Base-by-base conservation (phyloP, 1,284 basidiomycete species). In the Salmacisia buchloeana region DNA sequence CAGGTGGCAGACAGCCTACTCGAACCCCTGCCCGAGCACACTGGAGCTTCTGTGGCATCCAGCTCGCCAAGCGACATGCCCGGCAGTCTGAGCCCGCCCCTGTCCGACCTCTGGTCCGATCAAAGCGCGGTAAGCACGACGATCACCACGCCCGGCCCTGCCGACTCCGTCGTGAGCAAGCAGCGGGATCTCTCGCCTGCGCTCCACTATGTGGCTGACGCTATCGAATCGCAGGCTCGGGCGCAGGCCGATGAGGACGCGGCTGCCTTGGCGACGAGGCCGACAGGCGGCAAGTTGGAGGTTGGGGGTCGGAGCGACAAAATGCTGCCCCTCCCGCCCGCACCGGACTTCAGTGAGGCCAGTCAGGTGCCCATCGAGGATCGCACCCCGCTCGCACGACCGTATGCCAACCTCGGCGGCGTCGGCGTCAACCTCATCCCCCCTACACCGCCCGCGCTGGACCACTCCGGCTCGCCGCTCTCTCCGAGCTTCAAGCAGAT, bases 391-490 rank as follows among this genome's bases (percentile, higher is more conserved):
- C 61, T 52, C 1, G 69, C 63, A 46, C 67, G 69, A 39, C 38
- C 62, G 2, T 46, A 49, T 18, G 65, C 57, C 34, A n/a, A n/a
- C n/a, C 64, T 18, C 15, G 25, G 61, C 13, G n/a, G 23, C 7
- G 39, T 74, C 13, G 74, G 72, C 41, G 65, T 76, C 60, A 75
- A 75, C 33, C 65, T 76, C 46, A 75, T 76, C 34, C 74, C 74
- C 9, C 74, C 74, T 13, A 76, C 74, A 2, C 73, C 74, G 3
- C 74, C 74, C 27, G 73, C 73, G 13, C 34, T 69, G 39, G 73
- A 72, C 45, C 7, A 33, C 12, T 15, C 25, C 23, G 41, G n/a
- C 34, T 41, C 36, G 38, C 36, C 36, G 6, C 34, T 58, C 13
- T 58, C 21, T 35, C 31, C 34, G 18, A 38, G 13, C 33, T 39